Conservation (phyloP, 1,284 basidiomycete genomes). For the Fomitiporia mediterranea region DNA sequence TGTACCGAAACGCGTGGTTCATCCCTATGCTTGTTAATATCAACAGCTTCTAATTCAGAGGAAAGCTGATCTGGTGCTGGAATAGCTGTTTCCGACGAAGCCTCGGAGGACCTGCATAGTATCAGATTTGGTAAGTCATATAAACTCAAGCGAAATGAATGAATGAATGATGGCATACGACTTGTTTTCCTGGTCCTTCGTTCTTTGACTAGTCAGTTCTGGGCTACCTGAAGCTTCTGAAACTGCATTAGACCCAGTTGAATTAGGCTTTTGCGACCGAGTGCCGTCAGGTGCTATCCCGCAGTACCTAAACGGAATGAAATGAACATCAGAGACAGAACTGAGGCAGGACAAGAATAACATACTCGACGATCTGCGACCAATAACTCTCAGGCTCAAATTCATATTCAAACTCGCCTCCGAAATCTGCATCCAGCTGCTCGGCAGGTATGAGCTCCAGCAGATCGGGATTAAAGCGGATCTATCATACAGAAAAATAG, state of each 20-base stretch:
- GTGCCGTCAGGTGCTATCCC: constrained; percentile 54
- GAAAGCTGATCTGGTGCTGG: background rate
- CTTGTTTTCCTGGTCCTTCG: background rate
- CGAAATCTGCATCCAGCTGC: constrained; percentile 82
- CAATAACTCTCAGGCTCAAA: constrained; percentile 79
- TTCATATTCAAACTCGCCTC: constrained; percentile 72
- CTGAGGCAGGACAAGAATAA: constrained; percentile 16
- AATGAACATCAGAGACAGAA: constrained; percentile 4
- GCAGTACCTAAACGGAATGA: constrained; percentile 42
- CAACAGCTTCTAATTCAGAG: background rate
- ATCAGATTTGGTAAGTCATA: background rate
- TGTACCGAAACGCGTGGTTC: constrained; percentile 1
- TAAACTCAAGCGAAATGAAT: background rate
- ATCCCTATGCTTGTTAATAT: constrained; percentile 6
- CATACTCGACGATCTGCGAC: constrained; percentile 68
- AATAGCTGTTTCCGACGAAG: constrained; percentile 4
- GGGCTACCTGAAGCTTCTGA: background rate
- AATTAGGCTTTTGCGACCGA: background rate
- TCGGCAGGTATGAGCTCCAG: constrained; percentile 67
- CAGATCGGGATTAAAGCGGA: constrained; percentile 85
- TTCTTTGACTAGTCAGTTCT: background rate
- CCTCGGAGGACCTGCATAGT: background rate
- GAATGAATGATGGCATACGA: background rate
- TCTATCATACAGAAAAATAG: constrained; percentile 39
- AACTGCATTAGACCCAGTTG: background rate